Evolutionary conservation across 148 eudicot species (phyloP).

Genomic region (Rhododendron griersonianum): DNA sequence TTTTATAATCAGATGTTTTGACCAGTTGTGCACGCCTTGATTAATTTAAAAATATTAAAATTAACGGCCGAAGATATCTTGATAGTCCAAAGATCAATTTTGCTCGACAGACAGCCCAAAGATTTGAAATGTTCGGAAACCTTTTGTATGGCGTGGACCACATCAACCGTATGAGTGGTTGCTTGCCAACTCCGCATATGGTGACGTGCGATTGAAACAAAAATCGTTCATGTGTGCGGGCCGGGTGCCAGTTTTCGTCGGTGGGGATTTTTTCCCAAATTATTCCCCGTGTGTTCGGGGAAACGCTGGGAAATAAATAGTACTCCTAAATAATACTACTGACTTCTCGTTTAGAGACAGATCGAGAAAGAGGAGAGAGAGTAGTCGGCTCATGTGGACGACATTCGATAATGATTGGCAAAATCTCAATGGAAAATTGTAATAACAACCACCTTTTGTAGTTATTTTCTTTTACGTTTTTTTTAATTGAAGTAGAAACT

Average conservation of each 20-base stretch:
- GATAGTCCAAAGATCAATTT: no score
- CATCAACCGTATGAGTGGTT: background rate
- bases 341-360: background rate
- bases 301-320: background rate
- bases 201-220: background rate
- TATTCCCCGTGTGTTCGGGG: background rate
- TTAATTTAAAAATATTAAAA: no score
- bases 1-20: fast-evolving
- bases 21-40: fast-evolving
- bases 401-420: no score
- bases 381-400: no score
- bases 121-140: no score
- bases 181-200: background rate
- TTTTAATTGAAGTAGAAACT: no score
- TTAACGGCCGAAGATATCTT: no score
- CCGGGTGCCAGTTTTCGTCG: background rate
- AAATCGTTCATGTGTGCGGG: background rate
- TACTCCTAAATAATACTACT: background rate
- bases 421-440: no score
- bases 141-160: background rate
- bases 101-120: no score
- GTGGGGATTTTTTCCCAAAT: background rate
- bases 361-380: no score
- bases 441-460: no score
- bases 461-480: no score